Evolutionary conservation across 192 early-diverging fungal genomes (phyloP), one percentile per base, ranked within the genome.

Genomic region (Entomortierella beljakovae): DNA sequence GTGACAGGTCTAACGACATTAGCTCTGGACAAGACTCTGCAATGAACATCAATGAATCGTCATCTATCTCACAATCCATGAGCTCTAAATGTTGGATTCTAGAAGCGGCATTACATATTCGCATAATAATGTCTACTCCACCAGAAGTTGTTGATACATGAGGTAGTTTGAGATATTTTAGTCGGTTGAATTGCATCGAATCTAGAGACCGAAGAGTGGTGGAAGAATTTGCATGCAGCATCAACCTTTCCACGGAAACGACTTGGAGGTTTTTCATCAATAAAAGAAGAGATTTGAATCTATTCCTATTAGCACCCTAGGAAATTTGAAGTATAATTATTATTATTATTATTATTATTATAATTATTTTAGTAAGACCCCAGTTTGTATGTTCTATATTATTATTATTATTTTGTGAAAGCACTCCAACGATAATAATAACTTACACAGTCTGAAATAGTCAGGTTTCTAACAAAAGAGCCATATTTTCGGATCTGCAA

Each of bases 381-480:
- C n/a, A n/a, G n/a, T n/a, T n/a, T n/a, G n/a, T n/a, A n/a, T n/a
- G n/a, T n/a, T n/a, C n/a, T n/a, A n/a, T n/a, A n/a, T n/a, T n/a
- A n/a, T n/a, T n/a, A n/a, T n/a, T n/a, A n/a, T n/a, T n/a, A n/a
- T n/a, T n/a, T n/a, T n/a, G n/a, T n/a, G n/a, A n/a, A 46, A 46
- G 20, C 20, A 46, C 5, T 20, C 20, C 5, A 46, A 8, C 37
- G 37, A 13, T 59, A 2, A 37, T 13, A 3, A 38, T 10, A 20
- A 55, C 65, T 68, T 76, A 76, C 72, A 51, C 72, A 76, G 54
- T 76, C 72, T 51, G 48, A 61, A n/a, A 76, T 35, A 6, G 53
- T 33, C 25, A 76, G 58, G 16, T 40, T 68, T 31, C 52, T 31
- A 13, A 68, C 65, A 33, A 68, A 35, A 6, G 28, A 20, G 7